Evolutionary conservation across 2,329 filamentous ascomycete genomes (phyloP), one percentile per base, ranked within the genome.

Genomic region (Penicillium sp.): DNA sequence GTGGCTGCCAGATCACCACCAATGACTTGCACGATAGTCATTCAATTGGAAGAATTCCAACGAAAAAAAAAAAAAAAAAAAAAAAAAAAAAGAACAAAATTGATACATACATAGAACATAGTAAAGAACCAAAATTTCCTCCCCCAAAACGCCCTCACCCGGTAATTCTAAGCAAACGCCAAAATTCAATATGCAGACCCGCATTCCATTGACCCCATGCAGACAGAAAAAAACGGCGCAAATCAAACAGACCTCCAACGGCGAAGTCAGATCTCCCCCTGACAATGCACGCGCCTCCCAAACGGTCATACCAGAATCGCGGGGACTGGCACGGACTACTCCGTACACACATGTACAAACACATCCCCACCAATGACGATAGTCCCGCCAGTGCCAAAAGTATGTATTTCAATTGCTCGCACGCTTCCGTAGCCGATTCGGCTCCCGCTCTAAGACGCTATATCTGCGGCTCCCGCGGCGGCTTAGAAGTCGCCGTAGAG

Each of bases 371-470:
- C 9, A n/a, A 13, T 10, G 7, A 11, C 1, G 35, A 10, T 19
- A 23, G 6, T 26, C 13, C 13, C 19, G 9, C 9, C 46, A 27
- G 29, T n/a, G 16, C 23, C 7, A 8, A 14, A 7, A 19, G 11
- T 34, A 30, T 4, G 38, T 27, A 26, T 10, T 29, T 63, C 42
- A 60, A 26, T 47, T 27, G 47, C 51, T 57, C 50, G 57, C 53
- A 52, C 62, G 61, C 61, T 65, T 65, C 40, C 60, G 47, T 46
- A 65, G 26, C 23, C 62, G 60, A 60, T 65, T 65, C 32, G 62
- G 60, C 46, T 65, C 60, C 19, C 62, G 57, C 27, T 65, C 62
- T 34, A 65, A 32, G 5, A 65, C 57, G 18, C 48, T 51, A 57
- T 65, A 65, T 34, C 55, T 49, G 39, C 60, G 57, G 42, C 57